Conservation (phyloP, 2,329 filamentous ascomycete species). For the Beauveria sp. region DNA sequence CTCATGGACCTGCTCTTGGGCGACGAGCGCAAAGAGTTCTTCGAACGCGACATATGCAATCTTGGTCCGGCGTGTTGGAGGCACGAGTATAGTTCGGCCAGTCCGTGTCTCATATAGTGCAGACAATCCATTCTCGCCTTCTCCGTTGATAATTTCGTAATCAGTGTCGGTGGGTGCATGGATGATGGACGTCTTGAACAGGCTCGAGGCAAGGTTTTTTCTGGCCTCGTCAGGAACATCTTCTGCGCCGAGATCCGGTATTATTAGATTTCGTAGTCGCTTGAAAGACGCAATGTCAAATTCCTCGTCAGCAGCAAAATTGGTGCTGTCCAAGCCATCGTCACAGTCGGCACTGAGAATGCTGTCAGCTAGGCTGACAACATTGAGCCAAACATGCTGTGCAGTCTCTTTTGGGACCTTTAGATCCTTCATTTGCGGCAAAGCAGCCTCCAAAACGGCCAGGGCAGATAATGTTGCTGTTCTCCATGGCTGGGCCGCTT, state of each 20-base stretch:
- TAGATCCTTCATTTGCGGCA: slow-evolving; percentile 51
- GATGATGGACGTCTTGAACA: slow-evolving; percentile 78
- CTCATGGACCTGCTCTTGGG: slow-evolving; percentile 33
- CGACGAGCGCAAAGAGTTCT: slow-evolving; percentile 66
- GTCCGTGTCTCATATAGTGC: slow-evolving; percentile 55
- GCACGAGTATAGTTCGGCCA: slow-evolving; percentile 64
- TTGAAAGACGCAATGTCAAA: slow-evolving; percentile 76
- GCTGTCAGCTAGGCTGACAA: slow-evolving; percentile 59
- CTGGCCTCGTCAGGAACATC: slow-evolving; percentile 60
- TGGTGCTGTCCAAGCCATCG: slow-evolving; percentile 34
- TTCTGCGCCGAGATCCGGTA: slow-evolving; percentile 61
- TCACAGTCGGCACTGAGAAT: slow-evolving; percentile 59
- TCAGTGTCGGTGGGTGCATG: slow-evolving; percentile 55
- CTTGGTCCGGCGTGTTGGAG: slow-evolving; percentile 55
- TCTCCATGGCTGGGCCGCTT: slow-evolving; percentile 67
- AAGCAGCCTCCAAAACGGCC: slow-evolving; percentile 56
- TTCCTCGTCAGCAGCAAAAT: slow-evolving; percentile 60
- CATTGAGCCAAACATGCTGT: slow-evolving; percentile 60
- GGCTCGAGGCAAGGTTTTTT: slow-evolving; percentile 60
- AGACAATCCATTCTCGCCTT: slow-evolving; percentile 42
- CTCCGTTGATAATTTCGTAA: slow-evolving; percentile 42
- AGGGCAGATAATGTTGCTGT: slow-evolving; percentile 67
- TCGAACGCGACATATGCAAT: slow-evolving; percentile 78
- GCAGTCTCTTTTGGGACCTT: slow-evolving; percentile 37
- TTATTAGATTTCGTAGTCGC: slow-evolving; percentile 62